Conservation (phyloP, 2,329 filamentous ascomycete species). For the Nigrograna mackinnonii region DNA sequence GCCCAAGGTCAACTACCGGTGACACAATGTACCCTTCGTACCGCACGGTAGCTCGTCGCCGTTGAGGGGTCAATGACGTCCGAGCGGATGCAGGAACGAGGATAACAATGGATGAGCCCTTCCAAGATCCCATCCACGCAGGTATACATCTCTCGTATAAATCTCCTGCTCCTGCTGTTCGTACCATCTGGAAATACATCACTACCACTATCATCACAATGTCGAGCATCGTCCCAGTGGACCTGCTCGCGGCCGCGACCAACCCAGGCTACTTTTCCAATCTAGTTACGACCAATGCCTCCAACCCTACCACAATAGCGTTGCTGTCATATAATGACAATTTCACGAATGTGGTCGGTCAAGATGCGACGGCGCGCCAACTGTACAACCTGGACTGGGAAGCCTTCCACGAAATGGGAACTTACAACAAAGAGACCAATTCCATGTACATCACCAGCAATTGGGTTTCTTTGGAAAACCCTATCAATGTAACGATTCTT, state of each 20-base stretch:
- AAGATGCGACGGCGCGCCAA: conserved; percentile 33
- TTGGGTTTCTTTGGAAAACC: conserved; percentile 30
- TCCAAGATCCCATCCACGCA: conserved; percentile 6
- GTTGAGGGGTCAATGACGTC: neutral
- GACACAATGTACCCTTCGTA: neutral
- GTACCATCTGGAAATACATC: conserved; percentile 14
- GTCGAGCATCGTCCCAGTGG: conserved; percentile 32
- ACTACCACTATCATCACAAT: conserved; percentile 22
- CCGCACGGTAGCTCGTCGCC: too few species aligned
- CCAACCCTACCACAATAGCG: conserved; percentile 35
- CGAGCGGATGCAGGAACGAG: neutral
- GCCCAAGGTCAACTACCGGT: neutral
- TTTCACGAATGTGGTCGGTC: conserved; percentile 35
- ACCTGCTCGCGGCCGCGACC: conserved; percentile 34
- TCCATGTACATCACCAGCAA: conserved; percentile 49
- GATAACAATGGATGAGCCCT: neutral
- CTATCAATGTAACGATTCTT: conserved; percentile 39
- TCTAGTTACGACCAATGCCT: conserved; percentile 29
- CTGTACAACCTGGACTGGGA: conserved; percentile 32
- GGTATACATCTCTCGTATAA: conserved; percentile 11
- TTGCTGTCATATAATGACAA: conserved; percentile 41
- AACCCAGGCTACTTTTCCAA: conserved; percentile 32
- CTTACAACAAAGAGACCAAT: conserved; percentile 38
- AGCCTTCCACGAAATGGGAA: conserved; percentile 45
- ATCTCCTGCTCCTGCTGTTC: neutral